These are phyloP conservation scores for Dendrothele bispora DNA, from an alignment of 768 basidiomycete species.

Conservation along the genomic window DNA sequence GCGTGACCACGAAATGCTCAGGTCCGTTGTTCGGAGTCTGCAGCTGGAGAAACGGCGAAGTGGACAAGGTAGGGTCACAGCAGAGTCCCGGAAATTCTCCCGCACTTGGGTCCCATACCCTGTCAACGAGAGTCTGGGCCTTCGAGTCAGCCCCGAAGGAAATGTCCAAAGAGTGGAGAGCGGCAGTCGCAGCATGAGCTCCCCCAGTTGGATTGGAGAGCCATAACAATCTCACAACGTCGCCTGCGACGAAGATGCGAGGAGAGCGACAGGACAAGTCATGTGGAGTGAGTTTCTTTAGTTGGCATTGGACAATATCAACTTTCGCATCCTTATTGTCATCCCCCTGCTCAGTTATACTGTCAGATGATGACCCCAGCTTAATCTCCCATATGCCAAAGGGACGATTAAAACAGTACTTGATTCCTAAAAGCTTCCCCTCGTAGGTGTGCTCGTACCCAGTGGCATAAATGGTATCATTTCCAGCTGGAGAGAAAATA, in stretches of 20 bases:
- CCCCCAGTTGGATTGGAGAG: slow-evolving; percentile 56
- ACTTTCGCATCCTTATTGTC: slow-evolving; percentile 8
- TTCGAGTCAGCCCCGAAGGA: slow-evolving; percentile 13
- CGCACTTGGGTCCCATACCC: slow-evolving; percentile 35
- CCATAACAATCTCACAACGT: slow-evolving; percentile 43
- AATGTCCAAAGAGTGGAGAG: slow-evolving; percentile 47
- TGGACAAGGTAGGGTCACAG: slow-evolving; percentile 45
- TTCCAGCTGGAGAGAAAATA: slow-evolving; percentile 39
- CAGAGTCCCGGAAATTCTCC: slow-evolving; percentile 66
- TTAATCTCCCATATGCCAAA: slow-evolving; percentile 54
- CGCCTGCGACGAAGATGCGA: slow-evolving; percentile 35
- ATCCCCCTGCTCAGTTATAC: slow-evolving; percentile 7
- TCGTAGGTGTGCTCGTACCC: slow-evolving; percentile 63
- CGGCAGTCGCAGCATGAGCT: slow-evolving; percentile 56
- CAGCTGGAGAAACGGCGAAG: slow-evolving; percentile 37
- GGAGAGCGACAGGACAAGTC: slow-evolving; percentile 60
- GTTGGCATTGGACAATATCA: slow-evolving; percentile 16
- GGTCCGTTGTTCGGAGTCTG: slow-evolving; percentile 5
- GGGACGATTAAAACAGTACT: slow-evolving; percentile 60
- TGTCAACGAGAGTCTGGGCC: slow-evolving; percentile 36
- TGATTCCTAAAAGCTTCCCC: slow-evolving; percentile 58
- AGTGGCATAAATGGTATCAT: slow-evolving; percentile 49
- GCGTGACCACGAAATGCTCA: slow-evolving; percentile 35
- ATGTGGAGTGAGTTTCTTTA: slow-evolving; percentile 39
- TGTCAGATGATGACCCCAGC: slow-evolving; percentile 21